A percentile compares a stretch with the other conserved stretches of the same genome.
phyloP scores from a whole-genome alignment of 1,284 basidiomycete genomes.

The Pyrrhoderma lamaoense region DNA sequence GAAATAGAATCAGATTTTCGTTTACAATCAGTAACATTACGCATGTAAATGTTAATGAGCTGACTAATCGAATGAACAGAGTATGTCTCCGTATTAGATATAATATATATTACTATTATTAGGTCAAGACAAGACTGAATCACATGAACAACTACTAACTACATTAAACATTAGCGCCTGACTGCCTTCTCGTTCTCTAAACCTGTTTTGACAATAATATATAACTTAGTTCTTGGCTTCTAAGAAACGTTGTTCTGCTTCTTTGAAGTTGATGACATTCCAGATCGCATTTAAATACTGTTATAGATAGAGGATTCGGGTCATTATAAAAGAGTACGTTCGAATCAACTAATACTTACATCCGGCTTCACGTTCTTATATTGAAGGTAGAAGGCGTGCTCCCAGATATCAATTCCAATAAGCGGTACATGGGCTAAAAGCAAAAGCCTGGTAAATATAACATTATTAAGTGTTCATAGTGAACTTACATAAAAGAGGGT shows the following conservation, averaged over 20 bases:
- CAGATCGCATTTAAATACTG: conserved; percentile 88
- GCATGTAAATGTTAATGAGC: no score
- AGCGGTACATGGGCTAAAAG: conserved; percentile 73
- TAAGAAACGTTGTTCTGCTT: conserved; percentile 71
- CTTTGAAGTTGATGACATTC: conserved; percentile 90
- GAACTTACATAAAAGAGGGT: conserved; percentile 73
- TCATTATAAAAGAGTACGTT: neutral
- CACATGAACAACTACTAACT: no score
- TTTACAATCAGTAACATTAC: no score
- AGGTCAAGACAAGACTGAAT: no score
- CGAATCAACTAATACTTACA: conserved; percentile 57
- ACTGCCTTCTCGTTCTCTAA: no score
- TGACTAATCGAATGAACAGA: no score
- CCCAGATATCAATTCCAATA: conserved; percentile 97
- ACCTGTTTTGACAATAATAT: no score
- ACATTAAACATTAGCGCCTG: no score
- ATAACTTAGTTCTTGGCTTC: conserved; percentile 34
- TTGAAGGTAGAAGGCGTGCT: conserved; percentile 86
- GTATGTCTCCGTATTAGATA: no score
- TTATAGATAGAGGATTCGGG: neutral
- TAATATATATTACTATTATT: no score
- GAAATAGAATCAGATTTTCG: no score
- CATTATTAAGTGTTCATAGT: neutral
- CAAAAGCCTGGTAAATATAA: neutral
- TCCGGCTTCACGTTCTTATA: conserved; percentile 91